Percentiles rank a stretch among this genome's conserved stretches.
These are phyloP conservation scores for Calonectria naviculata DNA, from an alignment of 2,329 filamentous ascomycete species.

Conservation along the genomic window DNA sequence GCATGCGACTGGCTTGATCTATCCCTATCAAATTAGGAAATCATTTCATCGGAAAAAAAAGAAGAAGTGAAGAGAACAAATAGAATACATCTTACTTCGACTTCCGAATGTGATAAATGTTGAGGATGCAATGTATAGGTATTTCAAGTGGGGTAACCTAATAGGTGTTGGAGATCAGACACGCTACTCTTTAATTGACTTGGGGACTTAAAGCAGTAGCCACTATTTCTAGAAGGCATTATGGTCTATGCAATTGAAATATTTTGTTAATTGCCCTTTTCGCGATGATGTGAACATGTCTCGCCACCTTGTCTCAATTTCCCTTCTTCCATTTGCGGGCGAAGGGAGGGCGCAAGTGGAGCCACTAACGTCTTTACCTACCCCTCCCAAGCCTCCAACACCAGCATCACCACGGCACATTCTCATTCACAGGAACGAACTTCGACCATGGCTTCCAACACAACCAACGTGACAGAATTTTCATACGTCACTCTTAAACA, in stretches of 20 bases:
- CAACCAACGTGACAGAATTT: constrained; percentile 36
- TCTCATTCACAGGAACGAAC: background rate
- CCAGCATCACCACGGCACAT: background rate
- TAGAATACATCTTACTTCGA: no score
- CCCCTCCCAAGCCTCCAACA: background rate
- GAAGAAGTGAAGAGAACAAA: no score
- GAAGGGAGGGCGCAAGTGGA: constrained; percentile 3
- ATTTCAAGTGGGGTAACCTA: no score
- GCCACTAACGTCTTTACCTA: background rate
- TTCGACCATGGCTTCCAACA: constrained; percentile 28
- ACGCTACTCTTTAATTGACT: no score
- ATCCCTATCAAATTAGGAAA: no score
- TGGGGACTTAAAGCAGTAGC: no score
- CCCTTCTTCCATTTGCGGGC: constrained; percentile 5
- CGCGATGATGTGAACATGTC: background rate
- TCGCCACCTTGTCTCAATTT: background rate
- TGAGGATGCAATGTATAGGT: no score
- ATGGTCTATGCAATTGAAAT: no score
- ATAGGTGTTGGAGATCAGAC: no score
- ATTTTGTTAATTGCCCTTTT: background rate
- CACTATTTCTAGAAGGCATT: background rate
- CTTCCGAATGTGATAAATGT: no score
- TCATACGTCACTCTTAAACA: constrained; percentile 31
- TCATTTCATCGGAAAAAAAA: no score
- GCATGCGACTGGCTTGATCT: no score